Base-by-base conservation (phyloP, 1,284 basidiomycete genomes). In the Coniferiporia sulphurascens region DNA sequence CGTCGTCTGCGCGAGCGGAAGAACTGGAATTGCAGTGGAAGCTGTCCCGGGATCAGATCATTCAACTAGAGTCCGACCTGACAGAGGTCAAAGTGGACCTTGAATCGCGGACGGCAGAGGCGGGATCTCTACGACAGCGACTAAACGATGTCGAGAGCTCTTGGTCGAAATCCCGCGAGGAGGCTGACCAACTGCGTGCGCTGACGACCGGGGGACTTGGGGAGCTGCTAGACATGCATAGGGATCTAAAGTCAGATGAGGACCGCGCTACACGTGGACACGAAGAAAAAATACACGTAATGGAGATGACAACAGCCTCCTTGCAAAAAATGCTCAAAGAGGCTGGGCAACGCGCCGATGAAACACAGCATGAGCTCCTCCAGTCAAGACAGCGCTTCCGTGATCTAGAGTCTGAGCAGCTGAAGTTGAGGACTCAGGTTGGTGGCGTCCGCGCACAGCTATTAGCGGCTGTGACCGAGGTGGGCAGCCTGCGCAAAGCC, bases 131-230 rank as follows among this genome's bases (percentile, higher is more conserved):
- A 0, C 79, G 82, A 46, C 73, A 76, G 9, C 80, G 86, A 56
- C 74, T 92, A 49, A 77, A 80, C 21, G 91, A 95, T 62, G 84
- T 87, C 13, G 91, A 95, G 71, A 90, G 89, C 66, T 83, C 88
- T 9, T 95, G 91, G 88, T 83, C 90, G 34, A 90, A 90, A 70
- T 91, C 91, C 44, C 84, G 93, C 9, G 91, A 95, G 72, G 94
- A 97, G 75, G 91, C 92, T 4, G 91, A 94, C 69, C 85, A 86
- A 1, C 85, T 94, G 71, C 81, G 93, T 52, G 86, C 86, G 8
- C 76, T 95, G 49, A 95, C 93, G 1, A 93, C 91, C 0, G 87
- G 88, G 46, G 82, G 87, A 63, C 79, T 98, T 2, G 92, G 93
- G 36, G 86, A 95, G 67, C 76, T 98, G 12, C 77, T 97, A 52